Evolutionary conservation across 768 basidiomycete species (phyloP).

Genomic region (Lepiota brunneoincarnata): DNA sequence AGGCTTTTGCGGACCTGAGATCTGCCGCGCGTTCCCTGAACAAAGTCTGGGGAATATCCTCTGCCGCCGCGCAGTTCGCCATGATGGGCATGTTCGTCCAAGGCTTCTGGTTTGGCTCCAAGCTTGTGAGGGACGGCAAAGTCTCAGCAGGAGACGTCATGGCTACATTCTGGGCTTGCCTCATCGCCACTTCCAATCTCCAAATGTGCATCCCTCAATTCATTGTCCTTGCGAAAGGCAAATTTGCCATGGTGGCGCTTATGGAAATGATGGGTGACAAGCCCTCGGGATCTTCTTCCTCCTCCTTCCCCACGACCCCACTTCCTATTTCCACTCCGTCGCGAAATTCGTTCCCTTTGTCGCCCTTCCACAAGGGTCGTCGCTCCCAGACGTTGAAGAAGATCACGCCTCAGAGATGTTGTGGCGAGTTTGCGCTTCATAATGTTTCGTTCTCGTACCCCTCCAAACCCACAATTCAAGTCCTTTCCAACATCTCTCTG

Average conservation of each 20-base stretch:
- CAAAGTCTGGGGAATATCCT: conserved; percentile 72
- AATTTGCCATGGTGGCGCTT: conserved; percentile 72
- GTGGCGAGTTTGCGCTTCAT: conserved; percentile 74
- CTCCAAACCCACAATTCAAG: conserved; percentile 61
- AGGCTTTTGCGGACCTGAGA: conserved; percentile 43
- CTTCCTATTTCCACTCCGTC: conserved; percentile 40
- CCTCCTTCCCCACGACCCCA: conserved; percentile 22
- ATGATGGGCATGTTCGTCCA: conserved; percentile 94
- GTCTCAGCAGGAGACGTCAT: conserved; percentile 77
- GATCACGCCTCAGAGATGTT: conserved; percentile 61
- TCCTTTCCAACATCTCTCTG: conserved; percentile 68
- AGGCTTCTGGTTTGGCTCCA: conserved; percentile 94
- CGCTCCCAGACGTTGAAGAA: conserved; percentile 41
- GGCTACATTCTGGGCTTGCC: conserved; percentile 97
- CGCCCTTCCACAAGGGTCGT: conserved; percentile 37
- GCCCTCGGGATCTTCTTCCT: conserved; percentile 19
- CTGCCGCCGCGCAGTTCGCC: conserved; percentile 72
- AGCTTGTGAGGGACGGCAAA: conserved; percentile 78
- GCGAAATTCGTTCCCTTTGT: conserved; percentile 52
- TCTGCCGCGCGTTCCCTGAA: conserved; percentile 51
- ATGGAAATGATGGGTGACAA: conserved; percentile 55
- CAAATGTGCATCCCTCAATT: conserved; percentile 86
- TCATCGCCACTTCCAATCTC: conserved; percentile 84
- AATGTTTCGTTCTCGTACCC: conserved; percentile 85
- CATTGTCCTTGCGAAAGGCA: conserved; percentile 77